Percentiles rank a stretch among this genome's conserved stretches.
Evolutionary conservation across 1,139 yeast species (phyloP).

Genomic region (Sugiyamaella grinbergsii): DNA sequence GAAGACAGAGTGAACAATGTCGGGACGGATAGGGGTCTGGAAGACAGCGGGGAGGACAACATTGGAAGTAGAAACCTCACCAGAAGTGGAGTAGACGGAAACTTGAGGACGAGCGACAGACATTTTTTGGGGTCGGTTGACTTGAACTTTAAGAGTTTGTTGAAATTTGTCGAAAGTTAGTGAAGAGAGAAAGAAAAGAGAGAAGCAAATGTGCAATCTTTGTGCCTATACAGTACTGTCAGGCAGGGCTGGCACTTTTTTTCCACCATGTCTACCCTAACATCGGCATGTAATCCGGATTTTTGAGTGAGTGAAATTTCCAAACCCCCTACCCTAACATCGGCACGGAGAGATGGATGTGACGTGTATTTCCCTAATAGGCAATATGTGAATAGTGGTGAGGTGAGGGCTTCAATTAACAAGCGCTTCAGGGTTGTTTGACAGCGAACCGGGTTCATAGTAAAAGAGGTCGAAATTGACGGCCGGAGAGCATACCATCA

Average conservation of each 20-base stretch:
- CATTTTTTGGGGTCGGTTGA: conserved; percentile 50
- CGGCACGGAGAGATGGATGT: not conserved
- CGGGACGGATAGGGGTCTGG: conserved; percentile 99
- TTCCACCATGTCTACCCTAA: no score
- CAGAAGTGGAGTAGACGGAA: conserved; percentile 86
- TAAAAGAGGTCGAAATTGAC: no score
- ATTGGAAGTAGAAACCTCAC: conserved; percentile 82
- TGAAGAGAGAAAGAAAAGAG: not conserved
- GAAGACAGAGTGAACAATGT: conserved; percentile 97
- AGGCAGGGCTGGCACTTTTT: not conserved
- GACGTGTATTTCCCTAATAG: no score
- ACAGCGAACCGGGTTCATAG: no score
- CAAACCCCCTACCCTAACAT: not conserved
- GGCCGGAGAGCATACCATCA: no score
- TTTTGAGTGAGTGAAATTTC: not conserved
- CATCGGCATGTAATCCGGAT: not conserved
- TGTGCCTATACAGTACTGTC: conserved; percentile 1
- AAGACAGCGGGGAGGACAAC: conserved; percentile 97
- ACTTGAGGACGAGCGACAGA: conserved; percentile 91
- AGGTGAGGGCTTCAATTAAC: no score
- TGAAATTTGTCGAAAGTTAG: conserved; percentile 18
- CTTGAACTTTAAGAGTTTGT: conserved; percentile 12
- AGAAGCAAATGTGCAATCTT: not conserved
- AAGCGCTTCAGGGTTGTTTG: no score
- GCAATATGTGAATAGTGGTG: no score